Evolutionary conservation across 1,139 yeast species (phyloP).

Genomic region (Sugiyamaella novakii): DNA sequence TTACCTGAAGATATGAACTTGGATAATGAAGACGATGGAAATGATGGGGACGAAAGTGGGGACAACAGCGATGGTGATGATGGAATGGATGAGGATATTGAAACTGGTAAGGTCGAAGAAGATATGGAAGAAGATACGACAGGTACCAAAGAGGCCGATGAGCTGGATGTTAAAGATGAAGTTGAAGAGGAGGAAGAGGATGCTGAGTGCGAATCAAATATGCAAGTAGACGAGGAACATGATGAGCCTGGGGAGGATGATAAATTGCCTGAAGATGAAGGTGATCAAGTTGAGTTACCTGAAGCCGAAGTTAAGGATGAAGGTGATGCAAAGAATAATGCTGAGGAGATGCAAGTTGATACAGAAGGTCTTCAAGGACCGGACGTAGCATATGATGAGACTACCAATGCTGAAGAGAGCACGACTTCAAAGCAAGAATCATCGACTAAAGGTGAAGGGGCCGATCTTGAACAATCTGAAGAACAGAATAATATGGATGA

Average conservation of each 20-base stretch:
- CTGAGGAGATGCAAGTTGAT: constrained; percentile 35
- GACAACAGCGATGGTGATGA: constrained; percentile 34
- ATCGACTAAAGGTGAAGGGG: constrained; percentile 76
- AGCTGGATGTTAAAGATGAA: constrained; percentile 38
- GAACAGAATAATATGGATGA: constrained; percentile 50
- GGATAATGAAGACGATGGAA: constrained; percentile 40
- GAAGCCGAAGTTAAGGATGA: constrained; percentile 66
- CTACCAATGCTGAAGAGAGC: constrained; percentile 37
- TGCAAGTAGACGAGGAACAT: constrained; percentile 75
- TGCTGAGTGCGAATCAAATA: constrained; percentile 48
- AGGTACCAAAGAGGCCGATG: constrained; percentile 39
- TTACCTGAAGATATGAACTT: constrained; percentile 41
- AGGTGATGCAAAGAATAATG: constrained; percentile 49
- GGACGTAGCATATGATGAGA: constrained; percentile 56
- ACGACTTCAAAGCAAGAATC: constrained; percentile 68
- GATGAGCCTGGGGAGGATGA: constrained; percentile 66
- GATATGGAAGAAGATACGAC: constrained; percentile 36
- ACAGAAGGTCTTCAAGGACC: constrained; percentile 44
- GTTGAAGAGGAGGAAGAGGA: constrained; percentile 40
- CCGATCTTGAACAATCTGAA: constrained; percentile 65
- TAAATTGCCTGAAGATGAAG: constrained; percentile 37
- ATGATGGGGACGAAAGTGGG: constrained; percentile 30
- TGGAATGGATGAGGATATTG: constrained; percentile 39
- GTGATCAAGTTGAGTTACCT: constrained; percentile 44
- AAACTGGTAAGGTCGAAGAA: constrained; percentile 39